Conservation (phyloP, 169 alveolate genomes). For the Eimeria sp. region DNA sequence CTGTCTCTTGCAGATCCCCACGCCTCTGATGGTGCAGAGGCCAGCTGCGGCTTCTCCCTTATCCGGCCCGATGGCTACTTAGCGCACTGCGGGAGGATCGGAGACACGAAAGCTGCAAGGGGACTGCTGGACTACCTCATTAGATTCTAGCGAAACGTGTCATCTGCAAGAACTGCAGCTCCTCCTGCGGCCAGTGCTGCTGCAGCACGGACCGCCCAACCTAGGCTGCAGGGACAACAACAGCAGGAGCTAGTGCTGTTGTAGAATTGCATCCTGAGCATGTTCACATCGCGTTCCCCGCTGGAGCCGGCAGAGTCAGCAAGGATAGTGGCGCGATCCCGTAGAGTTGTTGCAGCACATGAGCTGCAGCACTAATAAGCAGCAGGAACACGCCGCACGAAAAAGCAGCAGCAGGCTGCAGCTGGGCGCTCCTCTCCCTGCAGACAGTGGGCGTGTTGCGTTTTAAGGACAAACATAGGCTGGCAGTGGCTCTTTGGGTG, state of each 20-base stretch:
- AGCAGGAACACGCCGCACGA: too few relatives aligned
- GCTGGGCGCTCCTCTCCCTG: too few relatives aligned
- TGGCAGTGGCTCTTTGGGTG: too few relatives aligned
- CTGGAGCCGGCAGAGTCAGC: not conserved
- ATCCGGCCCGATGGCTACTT: conserved; percentile 75
- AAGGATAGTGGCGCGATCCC: too few relatives aligned
- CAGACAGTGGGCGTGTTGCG: too few relatives aligned
- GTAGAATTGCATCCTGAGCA: not conserved
- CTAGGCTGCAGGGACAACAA: conserved; percentile 4
- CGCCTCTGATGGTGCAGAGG: conserved; percentile 52
- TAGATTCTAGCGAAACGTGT: not conserved
- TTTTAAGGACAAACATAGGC: too few relatives aligned
- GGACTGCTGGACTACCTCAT: conserved; percentile 73
- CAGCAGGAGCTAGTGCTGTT: not conserved
- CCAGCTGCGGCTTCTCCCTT: conserved; percentile 77
- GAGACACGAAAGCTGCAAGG: conserved; percentile 65
- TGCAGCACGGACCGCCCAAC: too few relatives aligned
- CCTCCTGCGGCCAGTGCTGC: too few relatives aligned
- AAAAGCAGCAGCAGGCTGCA: too few relatives aligned
- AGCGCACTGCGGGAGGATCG: conserved; percentile 71
- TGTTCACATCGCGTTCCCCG: not conserved
- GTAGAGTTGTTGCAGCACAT: too few relatives aligned
- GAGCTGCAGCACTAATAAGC: too few relatives aligned
- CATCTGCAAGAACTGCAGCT: too few relatives aligned
- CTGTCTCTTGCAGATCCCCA: conserved; percentile 25